phyloP scores from a whole-genome alignment of 1,284 basidiomycete genomes.

The Papiliotrema laurentii region DNA sequence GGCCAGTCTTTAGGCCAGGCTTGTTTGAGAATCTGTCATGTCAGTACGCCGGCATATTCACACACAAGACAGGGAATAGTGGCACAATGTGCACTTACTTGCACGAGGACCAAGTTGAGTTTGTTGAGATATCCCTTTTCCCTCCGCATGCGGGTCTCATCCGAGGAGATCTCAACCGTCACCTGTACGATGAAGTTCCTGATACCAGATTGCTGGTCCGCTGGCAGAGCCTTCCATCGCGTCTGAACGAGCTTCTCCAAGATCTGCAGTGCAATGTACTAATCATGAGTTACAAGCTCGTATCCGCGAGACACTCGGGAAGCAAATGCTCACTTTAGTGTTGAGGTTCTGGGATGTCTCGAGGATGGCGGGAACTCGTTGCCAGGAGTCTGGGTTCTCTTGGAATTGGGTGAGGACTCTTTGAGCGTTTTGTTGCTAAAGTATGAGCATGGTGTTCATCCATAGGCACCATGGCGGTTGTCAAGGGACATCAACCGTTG shows the following conservation, averaged over 20 bases:
- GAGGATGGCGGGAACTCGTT: constrained; percentile 89
- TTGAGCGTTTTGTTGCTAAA: constrained; percentile 87
- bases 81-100: constrained; percentile 54
- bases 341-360: constrained; percentile 81
- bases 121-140: constrained; percentile 98
- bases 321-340: constrained; percentile 65
- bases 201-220: constrained; percentile 90
- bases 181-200: constrained; percentile 95
- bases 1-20: constrained; percentile 99
- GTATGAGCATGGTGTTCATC: not conserved
- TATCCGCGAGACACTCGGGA: not conserved
- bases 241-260: constrained; percentile 91
- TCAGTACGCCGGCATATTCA: too few species aligned
- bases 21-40: constrained; percentile 89
- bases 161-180: constrained; percentile 86
- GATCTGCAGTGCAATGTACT: constrained; percentile 94
- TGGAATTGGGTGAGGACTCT: constrained; percentile 91
- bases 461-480: too few species aligned
- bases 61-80: not conserved
- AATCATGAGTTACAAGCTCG: not conserved
- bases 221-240: constrained; percentile 92
- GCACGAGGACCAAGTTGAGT: constrained; percentile 91
- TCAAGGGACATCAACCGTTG: too few species aligned
- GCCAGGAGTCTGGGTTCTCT: constrained; percentile 97
- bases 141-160: constrained; percentile 77